Base-by-base conservation (phyloP, 441 rosid genomes). In the Cnidoscolus chayamansa region DNA sequence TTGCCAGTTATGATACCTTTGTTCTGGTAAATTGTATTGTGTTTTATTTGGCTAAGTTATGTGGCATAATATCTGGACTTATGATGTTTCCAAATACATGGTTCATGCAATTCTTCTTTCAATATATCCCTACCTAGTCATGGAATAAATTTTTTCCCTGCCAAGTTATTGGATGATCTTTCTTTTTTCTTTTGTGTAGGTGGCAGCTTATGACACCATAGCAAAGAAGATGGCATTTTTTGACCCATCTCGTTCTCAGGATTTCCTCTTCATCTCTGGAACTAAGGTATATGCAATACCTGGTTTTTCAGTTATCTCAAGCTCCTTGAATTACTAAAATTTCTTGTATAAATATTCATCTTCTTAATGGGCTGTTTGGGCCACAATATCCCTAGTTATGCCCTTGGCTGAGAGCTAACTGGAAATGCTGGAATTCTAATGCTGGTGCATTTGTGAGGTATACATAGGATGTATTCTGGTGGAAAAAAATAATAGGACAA, bases 181-280 rank as follows among this genome's bases (percentile, higher is more conserved):
- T 72, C 32, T 40, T 17, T 55, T 32, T 61, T 69, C 17, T 71
- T 8, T 56, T 71, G 51, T 75, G 60, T 82, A 94, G 98, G 97
- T 94, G 70, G 97, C 97, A 69, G 97, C 98, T 66, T 94, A 94
- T 70, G 96, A 94, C 77, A 90, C 76, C 1, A 73, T 74, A 30
- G 92, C 80, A 71, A 89, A 85, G 84, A 84, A 89, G 78, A 94
- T 94, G 97, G 93, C 97, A 9, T 92, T 94, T 81, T 94, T 94
- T 32, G 87, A 94, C 77, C 94, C 94, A 11, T 85, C 91, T 16
- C 89, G 91, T 19, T 87, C 92, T 30, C 81, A 90, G 73, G 98
- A 94, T 72, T 92, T 92, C 79, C 90, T 92, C 72, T 94, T 94
- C 89, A 94, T 92, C 72, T 94, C 98, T 62, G 98, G 97, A 77